Evolutionary conservation across 2,329 filamentous ascomycete genomes (phyloP).

Genomic region (Chrysoporthe austroafricana): DNA sequence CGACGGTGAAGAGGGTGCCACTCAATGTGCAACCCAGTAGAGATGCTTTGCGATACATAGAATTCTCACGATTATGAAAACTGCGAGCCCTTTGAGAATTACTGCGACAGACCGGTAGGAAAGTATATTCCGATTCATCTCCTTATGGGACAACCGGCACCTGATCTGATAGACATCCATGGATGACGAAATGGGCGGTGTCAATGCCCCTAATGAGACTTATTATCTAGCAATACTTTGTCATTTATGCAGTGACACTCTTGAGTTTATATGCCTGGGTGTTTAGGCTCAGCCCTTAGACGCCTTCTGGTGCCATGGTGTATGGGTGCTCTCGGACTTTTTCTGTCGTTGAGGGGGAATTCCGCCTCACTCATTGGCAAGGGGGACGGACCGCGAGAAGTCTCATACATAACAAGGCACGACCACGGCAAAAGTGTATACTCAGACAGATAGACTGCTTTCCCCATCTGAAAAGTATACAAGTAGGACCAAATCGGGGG

Average conservation of each 20-base stretch:
- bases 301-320: not conserved
- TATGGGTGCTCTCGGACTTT: not conserved
- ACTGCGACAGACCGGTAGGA: not conserved
- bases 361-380: not conserved
- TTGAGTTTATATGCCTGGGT: not conserved
- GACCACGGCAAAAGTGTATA: not conserved
- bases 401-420: not conserved
- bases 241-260: not conserved
- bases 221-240: not conserved
- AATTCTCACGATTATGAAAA: conserved; percentile 9
- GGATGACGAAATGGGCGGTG: conserved; percentile 3
- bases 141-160: not conserved
- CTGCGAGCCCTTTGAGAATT: not conserved
- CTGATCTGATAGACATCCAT: conserved; percentile 16
- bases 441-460: not conserved
- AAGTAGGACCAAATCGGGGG: not conserved
- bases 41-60: conserved; percentile 22
- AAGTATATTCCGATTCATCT: conserved; percentile 9
- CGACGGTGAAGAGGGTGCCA: conserved; percentile 60
- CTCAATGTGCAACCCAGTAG: conserved; percentile 78
- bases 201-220: not conserved
- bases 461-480: not conserved
- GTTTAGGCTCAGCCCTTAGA: not conserved
- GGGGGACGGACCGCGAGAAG: not conserved
- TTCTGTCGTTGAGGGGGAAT: too few species aligned